These are phyloP conservation scores for Dictyostelium intermedium DNA, from an alignment of 78 protist genomes.

Conservation along the genomic window DNA sequence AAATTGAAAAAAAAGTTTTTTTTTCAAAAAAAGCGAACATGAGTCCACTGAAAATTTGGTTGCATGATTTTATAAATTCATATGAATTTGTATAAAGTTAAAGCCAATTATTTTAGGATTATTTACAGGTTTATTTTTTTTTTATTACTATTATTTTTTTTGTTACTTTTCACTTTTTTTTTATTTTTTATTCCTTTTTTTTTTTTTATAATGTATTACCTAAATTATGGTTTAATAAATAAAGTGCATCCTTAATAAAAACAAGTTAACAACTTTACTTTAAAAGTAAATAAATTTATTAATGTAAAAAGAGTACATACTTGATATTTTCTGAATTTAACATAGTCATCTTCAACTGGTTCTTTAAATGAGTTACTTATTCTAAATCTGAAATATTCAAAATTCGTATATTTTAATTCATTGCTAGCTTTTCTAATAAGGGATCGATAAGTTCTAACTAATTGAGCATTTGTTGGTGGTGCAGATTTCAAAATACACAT, in stretches of 20 bases:
- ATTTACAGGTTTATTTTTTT: neutral
- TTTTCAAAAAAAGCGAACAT: neutral
- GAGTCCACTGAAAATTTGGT: neutral
- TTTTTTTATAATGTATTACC: neutral
- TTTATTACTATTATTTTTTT: neutral
- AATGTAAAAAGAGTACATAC: neutral
- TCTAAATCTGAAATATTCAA: slow-evolving; percentile 67
- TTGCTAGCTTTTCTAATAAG: slow-evolving; percentile 55
- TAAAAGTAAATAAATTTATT: neutral
- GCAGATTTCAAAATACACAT: neutral
- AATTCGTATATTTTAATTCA: slow-evolving; percentile 67
- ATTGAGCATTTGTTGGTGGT: neutral
- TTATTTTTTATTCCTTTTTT: neutral
- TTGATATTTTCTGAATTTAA: slow-evolving; percentile 36
- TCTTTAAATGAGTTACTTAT: slow-evolving; percentile 64
- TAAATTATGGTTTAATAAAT: slow-evolving; percentile 10
- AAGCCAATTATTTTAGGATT: neutral
- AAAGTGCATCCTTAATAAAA: slow-evolving; percentile 15
- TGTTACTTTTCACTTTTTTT: neutral
- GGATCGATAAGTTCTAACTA: slow-evolving; percentile 12
- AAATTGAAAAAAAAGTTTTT: neutral
- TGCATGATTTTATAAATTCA: neutral
- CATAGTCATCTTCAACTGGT: slow-evolving; percentile 11
- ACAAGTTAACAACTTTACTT: too few species aligned
- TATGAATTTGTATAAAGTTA: neutral